Evolutionary conservation across 345 rosid genomes (phyloP).

Genomic region (Populus nigra): DNA sequence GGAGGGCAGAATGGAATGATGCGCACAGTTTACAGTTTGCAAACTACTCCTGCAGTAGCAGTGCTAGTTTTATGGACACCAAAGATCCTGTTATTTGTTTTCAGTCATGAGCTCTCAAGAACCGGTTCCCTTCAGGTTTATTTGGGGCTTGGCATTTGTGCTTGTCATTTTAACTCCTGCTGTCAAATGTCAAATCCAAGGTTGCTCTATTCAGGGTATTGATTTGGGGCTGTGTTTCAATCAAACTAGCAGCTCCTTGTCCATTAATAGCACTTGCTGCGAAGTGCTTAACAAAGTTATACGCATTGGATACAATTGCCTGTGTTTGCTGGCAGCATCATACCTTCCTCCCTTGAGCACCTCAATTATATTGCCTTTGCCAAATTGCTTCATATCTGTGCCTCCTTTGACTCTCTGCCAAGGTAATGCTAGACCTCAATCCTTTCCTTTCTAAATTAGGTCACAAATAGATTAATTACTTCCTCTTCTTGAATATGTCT

Average conservation of each 20-base stretch:
- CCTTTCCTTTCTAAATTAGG: background rate
- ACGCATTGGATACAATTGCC: conserved; percentile 30
- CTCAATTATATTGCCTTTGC: conserved; percentile 26
- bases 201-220: conserved; percentile 27
- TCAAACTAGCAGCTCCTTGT: conserved; percentile 18
- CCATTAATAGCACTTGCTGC: conserved; percentile 35
- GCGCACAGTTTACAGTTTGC: conserved; percentile 3
- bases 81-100: background rate
- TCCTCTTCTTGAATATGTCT: background rate
- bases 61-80: background rate
- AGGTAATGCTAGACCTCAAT: conserved; percentile 16
- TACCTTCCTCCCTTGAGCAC: conserved; percentile 11
- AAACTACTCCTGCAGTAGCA: conserved; percentile 9
- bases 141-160: conserved; percentile 13
- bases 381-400: conserved; percentile 29
- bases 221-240: conserved; percentile 29
- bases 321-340: conserved; percentile 31
- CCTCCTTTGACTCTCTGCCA: conserved; percentile 38
- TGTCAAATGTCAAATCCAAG: conserved; percentile 19
- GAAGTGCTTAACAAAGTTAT: conserved; percentile 27
- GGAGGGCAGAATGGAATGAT: conserved; percentile 12
- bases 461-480: background rate
- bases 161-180: conserved; percentile 6
- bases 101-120: conserved; percentile 11
- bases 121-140: conserved; percentile 8